Base-by-base conservation (phyloP, 2,329 filamentous ascomycete genomes). In the Triangularia verruculosa region DNA sequence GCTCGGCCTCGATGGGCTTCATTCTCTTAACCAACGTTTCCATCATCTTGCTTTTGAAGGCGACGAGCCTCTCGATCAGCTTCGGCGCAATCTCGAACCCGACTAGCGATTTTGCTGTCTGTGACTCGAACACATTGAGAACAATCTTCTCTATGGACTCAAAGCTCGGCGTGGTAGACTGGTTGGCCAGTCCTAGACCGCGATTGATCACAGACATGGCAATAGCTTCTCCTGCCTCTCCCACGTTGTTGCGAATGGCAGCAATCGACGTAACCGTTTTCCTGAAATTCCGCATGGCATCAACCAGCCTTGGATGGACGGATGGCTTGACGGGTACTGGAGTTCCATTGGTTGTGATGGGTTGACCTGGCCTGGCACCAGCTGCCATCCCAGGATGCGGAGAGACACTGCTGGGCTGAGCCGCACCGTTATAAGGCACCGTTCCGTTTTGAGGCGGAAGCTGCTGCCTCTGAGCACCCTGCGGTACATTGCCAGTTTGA, bases 171-270 rank as follows among this genome's bases (percentile, higher is more conserved):
- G 77, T 75, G 51, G 70, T 67, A 64, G 67, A 71, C 56, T 76
- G 74, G 24, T 75, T 76, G 65, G 82, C 78, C 55, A 85, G 76
- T 0, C 81, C 81, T 9, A 84, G 72, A 53, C 78, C 80, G 25
- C 81, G 80, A 66, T 83, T 83, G 65, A 84, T 74, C 12, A 82
- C 82, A 6, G 81, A 83, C 77, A 83, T 82, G 64, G 83, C 79
- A 24, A 83, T 78, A 24, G 77, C 79, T 62, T 82, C 78, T 25
- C 22, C 22, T 28, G 51, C 51, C 6, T 47, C 39, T 20, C 39
- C 39, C 15, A 80, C 75, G 62, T 78, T 75, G 13, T 76, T 74
- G 1, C 78, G 77, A 65, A 78, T 79, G 57, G 75, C 75, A 51
- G 83, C 74, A 62, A 81, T 80, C 59, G 78, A 75, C 11, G 79